These are phyloP conservation scores for Melocanna baccifera DNA, from an alignment of 176 grass and related monocot species.

Conservation along the genomic window DNA sequence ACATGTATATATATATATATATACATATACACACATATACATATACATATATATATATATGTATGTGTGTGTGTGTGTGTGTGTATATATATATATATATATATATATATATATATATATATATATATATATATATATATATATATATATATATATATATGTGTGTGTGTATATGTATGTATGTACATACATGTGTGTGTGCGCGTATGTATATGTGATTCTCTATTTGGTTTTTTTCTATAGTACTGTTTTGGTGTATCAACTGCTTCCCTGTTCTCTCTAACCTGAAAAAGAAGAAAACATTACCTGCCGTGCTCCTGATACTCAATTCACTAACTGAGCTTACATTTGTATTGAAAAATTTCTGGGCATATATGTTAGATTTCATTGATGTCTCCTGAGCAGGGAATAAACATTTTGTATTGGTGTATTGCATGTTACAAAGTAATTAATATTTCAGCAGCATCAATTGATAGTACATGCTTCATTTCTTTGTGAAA, in stretches of 20 bases:
- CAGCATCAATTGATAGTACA: neutral
- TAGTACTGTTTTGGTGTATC: neutral
- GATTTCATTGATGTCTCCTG: neutral
- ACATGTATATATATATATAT: no score
- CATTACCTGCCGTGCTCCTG: neutral
- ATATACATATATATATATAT: no score
- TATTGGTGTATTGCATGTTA: neutral
- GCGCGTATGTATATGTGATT: neutral
- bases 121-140: no score
- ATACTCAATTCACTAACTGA: neutral
- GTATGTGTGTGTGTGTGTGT: no score
- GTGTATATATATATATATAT: no score
- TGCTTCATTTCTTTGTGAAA: neutral
- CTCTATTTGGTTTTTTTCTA: neutral
- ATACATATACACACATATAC: no score
- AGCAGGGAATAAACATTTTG: neutral
- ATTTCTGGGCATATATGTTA: neutral
- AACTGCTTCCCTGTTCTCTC: neutral
- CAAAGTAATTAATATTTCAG: neutral
- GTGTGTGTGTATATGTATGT: no score
- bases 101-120: no score
- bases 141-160: no score
- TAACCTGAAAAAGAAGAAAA: neutral
- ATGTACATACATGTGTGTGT: no score
- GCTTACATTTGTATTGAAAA: neutral